phyloP scores from a whole-genome alignment of 2,329 filamentous ascomycete species.

The Penicillium sclerotigenum region DNA sequence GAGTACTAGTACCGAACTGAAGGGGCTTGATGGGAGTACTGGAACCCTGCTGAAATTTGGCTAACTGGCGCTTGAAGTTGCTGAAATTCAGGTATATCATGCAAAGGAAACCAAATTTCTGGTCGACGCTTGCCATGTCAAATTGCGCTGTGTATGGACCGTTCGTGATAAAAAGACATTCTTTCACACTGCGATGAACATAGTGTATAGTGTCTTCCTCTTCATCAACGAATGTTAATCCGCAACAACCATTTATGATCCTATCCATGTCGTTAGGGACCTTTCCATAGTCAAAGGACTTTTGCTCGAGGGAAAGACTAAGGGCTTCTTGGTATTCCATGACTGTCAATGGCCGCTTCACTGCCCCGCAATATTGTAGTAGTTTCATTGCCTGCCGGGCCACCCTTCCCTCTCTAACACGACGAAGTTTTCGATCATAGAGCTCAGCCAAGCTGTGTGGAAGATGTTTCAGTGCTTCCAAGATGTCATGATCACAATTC shows the following conservation, averaged over 20 bases:
- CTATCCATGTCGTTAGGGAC: conserved; percentile 17
- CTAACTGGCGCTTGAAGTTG: conserved; percentile 11
- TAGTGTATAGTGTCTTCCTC: conserved; percentile 11
- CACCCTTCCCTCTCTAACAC: background rate
- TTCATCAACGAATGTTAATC: conserved; percentile 17
- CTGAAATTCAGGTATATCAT: conserved; percentile 13
- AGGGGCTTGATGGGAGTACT: background rate
- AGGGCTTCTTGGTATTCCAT: conserved; percentile 1
- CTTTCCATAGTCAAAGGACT: background rate
- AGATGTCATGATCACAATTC: conserved; percentile 15
- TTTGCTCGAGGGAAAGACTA: conserved; percentile 7
- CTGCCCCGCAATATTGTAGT: background rate
- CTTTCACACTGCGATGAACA: conserved; percentile 13
- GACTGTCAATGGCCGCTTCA: conserved; percentile 5
- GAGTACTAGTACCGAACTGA: background rate
- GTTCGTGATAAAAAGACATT: conserved; percentile 4
- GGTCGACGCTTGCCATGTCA: background rate
- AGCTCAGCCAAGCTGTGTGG: conserved; percentile 1
- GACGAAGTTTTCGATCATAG: conserved; percentile 1
- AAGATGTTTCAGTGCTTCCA: conserved; percentile 7
- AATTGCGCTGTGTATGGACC: background rate
- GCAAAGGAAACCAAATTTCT: conserved; percentile 6
- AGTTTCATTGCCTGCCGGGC: background rate
- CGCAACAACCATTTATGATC: conserved; percentile 12
- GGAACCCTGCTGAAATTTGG: background rate